Percentiles rank a stretch among this genome's conserved stretches.
These are phyloP conservation scores for Shiraia bambusicola DNA, from an alignment of 2,329 filamentous ascomycete species.

Conservation along the genomic window DNA sequence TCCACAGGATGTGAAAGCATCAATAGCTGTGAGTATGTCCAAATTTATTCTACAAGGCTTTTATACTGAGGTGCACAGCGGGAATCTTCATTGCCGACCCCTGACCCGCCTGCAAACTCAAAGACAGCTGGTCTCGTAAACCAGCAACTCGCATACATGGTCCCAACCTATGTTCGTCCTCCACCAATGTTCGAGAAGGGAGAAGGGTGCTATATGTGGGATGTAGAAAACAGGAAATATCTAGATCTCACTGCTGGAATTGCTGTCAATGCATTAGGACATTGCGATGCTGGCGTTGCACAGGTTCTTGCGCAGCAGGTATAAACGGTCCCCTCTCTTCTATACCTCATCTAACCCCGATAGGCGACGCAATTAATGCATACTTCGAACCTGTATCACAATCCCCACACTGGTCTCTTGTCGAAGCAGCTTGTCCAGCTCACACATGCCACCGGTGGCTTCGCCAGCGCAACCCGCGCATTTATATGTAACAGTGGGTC, in stretches of 20 bases:
- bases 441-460: conserved; percentile 75
- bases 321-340: conserved; percentile 2
- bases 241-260: conserved; percentile 96
- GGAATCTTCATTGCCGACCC: conserved; percentile 57
- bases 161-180: conserved; percentile 90
- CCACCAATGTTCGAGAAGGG: conserved; percentile 87
- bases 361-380: conserved; percentile 73
- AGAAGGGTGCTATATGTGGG: conserved; percentile 84
- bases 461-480: conserved; percentile 76
- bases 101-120: conserved; percentile 73
- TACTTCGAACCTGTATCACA: conserved; percentile 95
- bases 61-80: conserved; percentile 26
- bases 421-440: conserved; percentile 82
- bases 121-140: conserved; percentile 72
- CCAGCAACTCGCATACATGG: conserved; percentile 83
- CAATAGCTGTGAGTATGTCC: conserved; percentile 42
- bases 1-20: conserved; percentile 44
- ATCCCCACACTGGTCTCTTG: conserved; percentile 88
- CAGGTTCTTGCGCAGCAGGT: conserved; percentile 78
- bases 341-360: conserved; percentile 12
- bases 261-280: conserved; percentile 89
- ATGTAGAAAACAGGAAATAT: conserved; percentile 84
- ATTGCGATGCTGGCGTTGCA: conserved; percentile 79
- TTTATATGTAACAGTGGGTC: conserved; percentile 97
- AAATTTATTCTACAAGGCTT: background rate